Evolutionary conservation across 306 rosid species (phyloP), one percentile per base, ranked within the genome.

Genomic region (Begonia loranthoides): DNA sequence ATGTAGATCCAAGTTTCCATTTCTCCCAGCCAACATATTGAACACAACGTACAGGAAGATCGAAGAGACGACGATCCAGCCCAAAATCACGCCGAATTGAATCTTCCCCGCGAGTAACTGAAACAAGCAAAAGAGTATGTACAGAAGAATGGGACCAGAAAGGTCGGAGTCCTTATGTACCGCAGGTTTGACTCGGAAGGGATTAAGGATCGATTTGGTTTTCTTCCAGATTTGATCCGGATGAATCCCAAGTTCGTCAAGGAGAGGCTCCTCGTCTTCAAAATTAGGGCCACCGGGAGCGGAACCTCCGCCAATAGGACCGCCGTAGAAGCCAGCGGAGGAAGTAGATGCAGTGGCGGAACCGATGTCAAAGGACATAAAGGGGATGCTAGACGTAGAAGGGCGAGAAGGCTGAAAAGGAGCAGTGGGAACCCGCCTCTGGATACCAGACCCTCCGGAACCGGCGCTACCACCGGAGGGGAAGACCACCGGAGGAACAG

Each of bases 241-340:
- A 67, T 92, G 99, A 66, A 92, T 92, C 17, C 99, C 96, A 40
- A 92, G 94, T 68, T 92, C 94, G 58, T 92, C 93, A 15, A 92
- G 96, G 19, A 92, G 87, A 12, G 99, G 93, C 19, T 86, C 99
- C 64, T 92, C 99, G 19, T 86, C 96, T 13, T 92, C 99, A 62
- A 92, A 92, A 54, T 59, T 73, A 10, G 64, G 41, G 21, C 67
- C 62, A 9, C 77, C 77, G 3, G 64, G 69, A 11, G 9, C 68
- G 14, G 73, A 73, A n/a, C 79, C 77, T 4, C 69, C 73, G 50
- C 69, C 68, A 21, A 64, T 61, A 12, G 88, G 72, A 1, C 84
- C 93, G 9, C 82, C 64, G 56, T 75, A 81, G 10, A 79, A 66
- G 24, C 78, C 10, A 8, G 76, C 73, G 13, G 85, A 62, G 10